A percentile compares a stretch with the other conserved stretches of the same genome.
Conservation (phyloP, 306 rosid genomes). For the Sphenostylis stenocarpa region DNA sequence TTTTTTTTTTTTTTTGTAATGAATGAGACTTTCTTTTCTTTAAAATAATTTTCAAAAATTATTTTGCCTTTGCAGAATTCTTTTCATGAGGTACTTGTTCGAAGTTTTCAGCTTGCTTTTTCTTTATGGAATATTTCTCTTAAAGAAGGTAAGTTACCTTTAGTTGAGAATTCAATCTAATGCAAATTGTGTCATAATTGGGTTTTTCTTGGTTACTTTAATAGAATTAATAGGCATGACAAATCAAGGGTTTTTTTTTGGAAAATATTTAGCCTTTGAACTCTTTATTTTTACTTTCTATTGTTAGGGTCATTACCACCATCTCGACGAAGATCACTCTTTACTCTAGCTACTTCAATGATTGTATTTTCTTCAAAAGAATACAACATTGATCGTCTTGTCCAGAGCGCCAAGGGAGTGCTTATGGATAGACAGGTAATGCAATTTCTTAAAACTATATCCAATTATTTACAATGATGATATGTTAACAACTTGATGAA, state of each 20-base stretch:
- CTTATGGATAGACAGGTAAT: conserved; percentile 53
- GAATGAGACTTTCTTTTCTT: conserved; percentile 12
- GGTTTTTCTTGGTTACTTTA: conserved; percentile 4
- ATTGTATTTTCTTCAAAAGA: conserved; percentile 76
- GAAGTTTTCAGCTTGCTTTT: conserved; percentile 87
- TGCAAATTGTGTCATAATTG: conserved; percentile 6
- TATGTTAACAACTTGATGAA: conserved; percentile 13
- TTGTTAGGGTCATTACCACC: conserved; percentile 81
- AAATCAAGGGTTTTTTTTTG: too few relatives aligned
- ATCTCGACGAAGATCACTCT: conserved; percentile 82
- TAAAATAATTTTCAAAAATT: not conserved
- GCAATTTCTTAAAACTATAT: conserved; percentile 4
- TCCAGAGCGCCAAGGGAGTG: conserved; percentile 50
- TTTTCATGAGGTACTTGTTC: conserved; percentile 72
- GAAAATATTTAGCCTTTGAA: too few relatives aligned
- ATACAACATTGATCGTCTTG: conserved; percentile 61
- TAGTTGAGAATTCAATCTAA: not conserved
- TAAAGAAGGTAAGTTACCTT: conserved; percentile 57
- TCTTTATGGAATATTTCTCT: conserved; percentile 79
- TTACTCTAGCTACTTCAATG: conserved; percentile 87
- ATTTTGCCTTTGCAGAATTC: conserved; percentile 62
- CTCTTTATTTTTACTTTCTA: conserved; percentile 28
- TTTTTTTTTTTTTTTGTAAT: not conserved
- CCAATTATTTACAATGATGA: not conserved
- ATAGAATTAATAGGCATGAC: not conserved